Evolutionary conservation across 2,329 filamentous ascomycete genomes (phyloP), one percentile per base, ranked within the genome.

Genomic region (Cladosporium sp.): DNA sequence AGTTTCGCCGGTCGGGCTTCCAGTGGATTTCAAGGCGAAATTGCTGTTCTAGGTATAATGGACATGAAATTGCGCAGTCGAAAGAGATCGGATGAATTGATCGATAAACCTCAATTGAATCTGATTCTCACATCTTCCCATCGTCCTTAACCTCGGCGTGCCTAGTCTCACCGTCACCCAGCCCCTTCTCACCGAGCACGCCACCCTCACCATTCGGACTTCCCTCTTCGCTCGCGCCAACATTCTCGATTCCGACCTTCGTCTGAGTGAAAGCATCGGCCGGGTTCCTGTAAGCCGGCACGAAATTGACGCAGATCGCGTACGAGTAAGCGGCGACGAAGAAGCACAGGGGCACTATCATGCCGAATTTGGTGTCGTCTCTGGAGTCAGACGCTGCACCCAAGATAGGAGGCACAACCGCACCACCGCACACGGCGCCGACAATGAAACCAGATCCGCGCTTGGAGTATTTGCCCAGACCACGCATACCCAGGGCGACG

Each of bases 401-500:
- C 2, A 85, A 79, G 32, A 91, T 74, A 0, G 87, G 84, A 1
- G 87, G 87, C 7, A 91, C 85, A 32, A 81, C 78, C 2, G 87
- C 87, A 53, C 87, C 87, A 11, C 87, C 87, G 13, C 79, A 75
- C 0, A 91, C 85, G 58, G 84, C 86, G 4, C 76, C 84, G 2
- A 89, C 78, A 58, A 95, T 83, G 66, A 81, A 86, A 1, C 86
- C 86, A 2, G 82, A 84, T 1, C 87, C 87, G 55, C 86, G 79
- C 74, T 91, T 90, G 34, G 84, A 87, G 70, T 92, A 84, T 14
- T 83, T 79, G 5, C 88, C 87, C 1, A 90, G 76, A 2, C 86
- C 86, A 18, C 88, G 81, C 54, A 95, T 83, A 3, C 86, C 87
- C 10, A 93, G 78, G 3, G 87, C 83, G 59, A 90, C 89, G 55